These are phyloP conservation scores for Crucibulum cyathiforme DNA, from an alignment of 1,284 basidiomycete genomes.

Conservation along the genomic window DNA sequence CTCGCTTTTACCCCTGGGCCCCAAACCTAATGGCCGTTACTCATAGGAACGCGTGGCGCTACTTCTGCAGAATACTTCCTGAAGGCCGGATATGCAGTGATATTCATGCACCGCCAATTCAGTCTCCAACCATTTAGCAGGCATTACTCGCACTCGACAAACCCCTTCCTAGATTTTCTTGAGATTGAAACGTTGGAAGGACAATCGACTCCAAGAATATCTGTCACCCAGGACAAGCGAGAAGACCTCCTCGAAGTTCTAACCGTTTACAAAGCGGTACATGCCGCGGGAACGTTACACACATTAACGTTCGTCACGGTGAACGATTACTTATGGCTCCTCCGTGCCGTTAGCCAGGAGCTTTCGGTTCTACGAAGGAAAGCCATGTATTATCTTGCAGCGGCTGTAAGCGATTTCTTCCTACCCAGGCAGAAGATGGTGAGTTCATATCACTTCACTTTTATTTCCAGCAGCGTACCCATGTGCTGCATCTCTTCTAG, in stretches of 20 bases:
- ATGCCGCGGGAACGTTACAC: slow-evolving; percentile 76
- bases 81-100: slow-evolving; percentile 92
- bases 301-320: slow-evolving; percentile 93
- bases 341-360: slow-evolving; percentile 83
- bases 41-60: slow-evolving; percentile 88
- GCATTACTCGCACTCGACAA: slow-evolving; percentile 97
- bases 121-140: slow-evolving; percentile 96
- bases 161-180: slow-evolving; percentile 97
- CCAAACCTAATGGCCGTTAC: slow-evolving; percentile 2
- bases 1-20: slow-evolving; percentile 5
- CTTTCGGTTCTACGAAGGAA: slow-evolving; percentile 70
- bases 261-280: slow-evolving; percentile 82
- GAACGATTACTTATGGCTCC: slow-evolving; percentile 94
- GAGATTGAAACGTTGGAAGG: slow-evolving; percentile 61
- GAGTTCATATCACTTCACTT: slow-evolving; percentile 29
- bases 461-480: not conserved
- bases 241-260: slow-evolving; percentile 77
- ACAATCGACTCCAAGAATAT: slow-evolving; percentile 53
- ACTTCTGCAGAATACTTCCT: slow-evolving; percentile 99
- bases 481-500: slow-evolving; percentile 46
- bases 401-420: slow-evolving; percentile 98
- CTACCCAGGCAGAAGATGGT: slow-evolving; percentile 90
- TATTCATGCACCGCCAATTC: slow-evolving; percentile 98
- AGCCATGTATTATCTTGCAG: slow-evolving; percentile 95
- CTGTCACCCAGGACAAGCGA: slow-evolving; percentile 71